phyloP scores from a whole-genome alignment of 768 basidiomycete species.

The Stropharia rugosoannulata region DNA sequence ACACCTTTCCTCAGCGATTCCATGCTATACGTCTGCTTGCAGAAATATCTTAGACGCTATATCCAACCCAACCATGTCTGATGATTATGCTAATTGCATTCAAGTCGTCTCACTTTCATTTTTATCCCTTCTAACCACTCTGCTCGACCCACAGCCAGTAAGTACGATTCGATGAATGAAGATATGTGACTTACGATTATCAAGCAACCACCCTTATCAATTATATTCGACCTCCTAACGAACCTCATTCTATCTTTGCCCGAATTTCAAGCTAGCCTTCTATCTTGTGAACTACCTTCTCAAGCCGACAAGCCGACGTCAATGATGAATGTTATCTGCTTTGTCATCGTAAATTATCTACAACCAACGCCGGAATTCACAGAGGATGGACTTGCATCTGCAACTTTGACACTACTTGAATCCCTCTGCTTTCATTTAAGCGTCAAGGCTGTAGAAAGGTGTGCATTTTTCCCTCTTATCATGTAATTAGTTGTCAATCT shows the following conservation, averaged over 20 bases:
- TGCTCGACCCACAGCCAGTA: slow-evolving; percentile 41
- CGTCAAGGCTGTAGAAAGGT: slow-evolving; percentile 42
- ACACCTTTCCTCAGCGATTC: slow-evolving; percentile 8
- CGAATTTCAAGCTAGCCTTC: slow-evolving; percentile 36
- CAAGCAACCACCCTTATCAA: slow-evolving; percentile 46
- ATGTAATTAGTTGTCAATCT: not conserved
- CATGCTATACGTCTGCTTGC: slow-evolving; percentile 40
- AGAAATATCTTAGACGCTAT: slow-evolving; percentile 45
- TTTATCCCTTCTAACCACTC: slow-evolving; percentile 35
- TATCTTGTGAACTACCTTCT: slow-evolving; percentile 23
- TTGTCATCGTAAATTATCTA: slow-evolving; percentile 41
- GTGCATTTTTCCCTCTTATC: slow-evolving; percentile 10
- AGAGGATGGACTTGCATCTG: slow-evolving; percentile 34
- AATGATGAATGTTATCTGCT: slow-evolving; percentile 39
- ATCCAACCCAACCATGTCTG: slow-evolving; percentile 31
- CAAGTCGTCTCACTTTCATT: slow-evolving; percentile 33
- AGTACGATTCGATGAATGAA: slow-evolving; percentile 18
- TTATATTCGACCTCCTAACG: slow-evolving; percentile 53
- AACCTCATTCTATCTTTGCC: slow-evolving; percentile 49
- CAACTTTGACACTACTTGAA: slow-evolving; percentile 51
- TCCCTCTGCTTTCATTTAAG: slow-evolving; percentile 47
- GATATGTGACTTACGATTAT: slow-evolving; percentile 12
- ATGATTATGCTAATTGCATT: slow-evolving; percentile 32
- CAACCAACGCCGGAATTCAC: slow-evolving; percentile 27
- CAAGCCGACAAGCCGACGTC: slow-evolving; percentile 22